Evolutionary conservation across 2,329 filamentous ascomycete species (phyloP), one percentile per base, ranked within the genome.

Genomic region (Emmonsiellopsis sp.): DNA sequence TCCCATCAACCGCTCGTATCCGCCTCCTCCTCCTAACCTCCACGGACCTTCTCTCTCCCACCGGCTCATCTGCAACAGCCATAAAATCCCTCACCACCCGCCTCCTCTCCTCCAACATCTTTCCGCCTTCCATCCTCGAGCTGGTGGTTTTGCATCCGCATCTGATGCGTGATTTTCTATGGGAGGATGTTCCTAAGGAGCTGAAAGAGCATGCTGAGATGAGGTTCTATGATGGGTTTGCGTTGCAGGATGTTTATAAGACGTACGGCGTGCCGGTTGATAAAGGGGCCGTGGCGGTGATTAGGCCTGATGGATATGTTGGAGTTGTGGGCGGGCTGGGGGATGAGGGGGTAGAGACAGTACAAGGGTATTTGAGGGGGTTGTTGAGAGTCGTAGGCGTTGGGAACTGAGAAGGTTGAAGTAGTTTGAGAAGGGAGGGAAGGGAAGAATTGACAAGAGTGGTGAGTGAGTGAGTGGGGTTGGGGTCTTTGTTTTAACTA

Each of bases 241-340:
- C 63, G 31, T 56, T 64, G 20, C 68, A 70, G 31, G 67, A 72
- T 58, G 65, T 66, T 1, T 71, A 72, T 51, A 55, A 55, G 4
- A 63, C 61, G 7, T 73, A 68, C 49, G 70, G 70, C 0, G 67
- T 73, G 7, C 51, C 65, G 49, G 49, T 58, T 2, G 42, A 55
- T 4, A 47, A 61, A 13, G 70, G 70, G 6, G 68, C 63, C 2
- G 34, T 71, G 34, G 64, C 66, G 15, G 62, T 70, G 13, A 58
- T 73, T 6, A 63, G 70, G 16, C 70, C 70, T 0, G 70, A 73
- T 61, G 70, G 69, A 10, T 71, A 70, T 58, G 55, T 71, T 50
- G 69, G 69, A 15, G 52, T 51, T 5, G 40, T 56, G 45, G 62
- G 62, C 1, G 60, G 57, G 6, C 56, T 70, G 54, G 54, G 55